These are phyloP conservation scores for Cicer yamashitae DNA, from an alignment of 306 rosid species.

Conservation along the genomic window DNA sequence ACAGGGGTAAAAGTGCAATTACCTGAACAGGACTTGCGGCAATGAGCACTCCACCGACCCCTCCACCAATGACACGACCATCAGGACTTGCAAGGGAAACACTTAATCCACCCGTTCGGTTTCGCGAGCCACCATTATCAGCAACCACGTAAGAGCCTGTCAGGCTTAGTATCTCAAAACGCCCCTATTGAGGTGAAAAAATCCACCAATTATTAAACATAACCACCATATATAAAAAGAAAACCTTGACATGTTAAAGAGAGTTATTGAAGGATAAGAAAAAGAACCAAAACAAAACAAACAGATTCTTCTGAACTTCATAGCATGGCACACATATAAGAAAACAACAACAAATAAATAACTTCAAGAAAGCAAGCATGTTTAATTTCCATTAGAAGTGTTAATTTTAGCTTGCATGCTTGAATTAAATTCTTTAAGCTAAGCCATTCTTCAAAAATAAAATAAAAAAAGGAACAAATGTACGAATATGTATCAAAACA, in stretches of 20 bases:
- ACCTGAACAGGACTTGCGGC: conserved; percentile 97
- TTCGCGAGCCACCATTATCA: conserved; percentile 65
- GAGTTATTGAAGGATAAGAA: background rate
- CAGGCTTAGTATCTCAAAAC: conserved; percentile 86
- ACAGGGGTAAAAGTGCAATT: conserved; percentile 25
- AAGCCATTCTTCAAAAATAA: background rate
- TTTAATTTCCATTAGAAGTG: background rate
- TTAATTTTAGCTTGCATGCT: background rate
- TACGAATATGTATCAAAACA: background rate
- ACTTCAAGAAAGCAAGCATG: too few species aligned
- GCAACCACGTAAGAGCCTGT: conserved; percentile 81
- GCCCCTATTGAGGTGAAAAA: conserved; percentile 68
- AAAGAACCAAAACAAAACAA: background rate
- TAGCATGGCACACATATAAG: background rate
- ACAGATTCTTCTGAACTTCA: background rate
- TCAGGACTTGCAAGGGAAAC: conserved; percentile 94
- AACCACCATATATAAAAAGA: background rate
- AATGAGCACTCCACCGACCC: conserved; percentile 82
- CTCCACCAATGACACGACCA: conserved; percentile 90
- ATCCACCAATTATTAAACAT: conserved; percentile 24
- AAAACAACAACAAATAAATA: background rate
- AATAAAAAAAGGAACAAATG: background rate
- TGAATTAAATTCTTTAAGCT: background rate
- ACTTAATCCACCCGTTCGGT: conserved; percentile 74
- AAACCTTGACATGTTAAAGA: conserved; percentile 9